These are phyloP conservation scores for Anisodus tanguticus DNA, from an alignment of 257 asterid species.

Conservation along the genomic window DNA sequence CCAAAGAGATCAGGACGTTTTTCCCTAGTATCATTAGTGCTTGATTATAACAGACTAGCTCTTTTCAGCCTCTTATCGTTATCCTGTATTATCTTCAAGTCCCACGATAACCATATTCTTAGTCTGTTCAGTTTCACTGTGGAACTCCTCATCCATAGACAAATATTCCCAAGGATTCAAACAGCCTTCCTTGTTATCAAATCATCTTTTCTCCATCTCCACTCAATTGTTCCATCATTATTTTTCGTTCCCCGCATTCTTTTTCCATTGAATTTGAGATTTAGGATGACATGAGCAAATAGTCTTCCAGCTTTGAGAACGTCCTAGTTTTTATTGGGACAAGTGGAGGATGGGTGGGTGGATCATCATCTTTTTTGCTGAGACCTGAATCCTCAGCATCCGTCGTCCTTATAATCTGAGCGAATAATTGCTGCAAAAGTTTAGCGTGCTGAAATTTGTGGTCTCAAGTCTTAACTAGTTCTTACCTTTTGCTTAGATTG, in stretches of 20 bases:
- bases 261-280: neutral
- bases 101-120: too few species aligned
- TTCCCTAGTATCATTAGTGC: too few species aligned
- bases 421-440: neutral
- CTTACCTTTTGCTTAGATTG: slow-evolving; percentile 20
- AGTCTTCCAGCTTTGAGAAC: neutral
- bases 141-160: too few species aligned
- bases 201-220: slow-evolving; percentile 2
- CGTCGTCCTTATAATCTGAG: neutral
- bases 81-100: too few species aligned
- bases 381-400: slow-evolving; percentile 20
- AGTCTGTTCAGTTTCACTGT: too few species aligned
- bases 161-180: neutral
- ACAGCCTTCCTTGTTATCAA: neutral
- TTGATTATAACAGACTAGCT: too few species aligned
- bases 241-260: neutral
- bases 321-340: slow-evolving; percentile 9
- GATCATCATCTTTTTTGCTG: neutral
- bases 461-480: neutral
- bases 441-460: neutral
- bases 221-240: slow-evolving; percentile 3
- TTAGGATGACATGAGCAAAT: slow-evolving; percentile 2
- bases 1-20: too few species aligned
- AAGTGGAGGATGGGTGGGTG: neutral
- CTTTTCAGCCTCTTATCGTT: too few species aligned